Percentiles rank a stretch among this genome's conserved stretches.
Conservation (phyloP, 352 stramenopile species). For the Pythium utonaiense region DNA sequence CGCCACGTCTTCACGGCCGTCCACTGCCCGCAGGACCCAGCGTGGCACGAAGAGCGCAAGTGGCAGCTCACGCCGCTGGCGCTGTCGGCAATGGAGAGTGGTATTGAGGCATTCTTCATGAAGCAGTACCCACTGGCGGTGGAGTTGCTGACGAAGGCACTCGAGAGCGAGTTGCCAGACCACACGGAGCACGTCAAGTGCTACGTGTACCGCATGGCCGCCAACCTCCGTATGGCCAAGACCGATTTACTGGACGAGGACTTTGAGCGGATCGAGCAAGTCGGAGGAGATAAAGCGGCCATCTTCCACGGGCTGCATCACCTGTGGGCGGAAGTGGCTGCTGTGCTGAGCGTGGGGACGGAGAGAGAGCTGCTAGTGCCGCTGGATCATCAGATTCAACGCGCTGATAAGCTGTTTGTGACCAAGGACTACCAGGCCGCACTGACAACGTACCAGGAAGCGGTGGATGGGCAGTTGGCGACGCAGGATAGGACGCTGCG, state of each 20-base stretch:
- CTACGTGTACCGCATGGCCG: conserved; percentile 71
- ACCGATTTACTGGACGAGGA: conserved; percentile 49
- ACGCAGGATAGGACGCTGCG: conserved; percentile 11
- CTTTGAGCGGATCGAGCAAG: conserved; percentile 47
- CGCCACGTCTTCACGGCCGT: conserved; percentile 49
- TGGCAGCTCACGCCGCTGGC: conserved; percentile 44
- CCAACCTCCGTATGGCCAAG: conserved; percentile 54
- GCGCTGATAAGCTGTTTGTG: conserved; percentile 58
- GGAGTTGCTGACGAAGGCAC: conserved; percentile 38
- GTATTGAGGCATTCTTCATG: conserved; percentile 68
- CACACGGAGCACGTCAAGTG: conserved; percentile 72
- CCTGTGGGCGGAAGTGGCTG: conserved; percentile 61
- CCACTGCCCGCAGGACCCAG: conserved; percentile 19
- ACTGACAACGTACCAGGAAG: conserved; percentile 50
- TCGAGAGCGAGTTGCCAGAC: conserved; percentile 39
- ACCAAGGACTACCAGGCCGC: conserved; percentile 52
- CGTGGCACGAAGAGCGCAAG: conserved; percentile 33
- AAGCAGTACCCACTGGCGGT: conserved; percentile 60
- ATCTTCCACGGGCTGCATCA: conserved; percentile 74
- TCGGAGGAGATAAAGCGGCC: conserved; percentile 66
- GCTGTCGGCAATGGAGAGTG: conserved; percentile 47
- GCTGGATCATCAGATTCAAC: conserved; percentile 52
- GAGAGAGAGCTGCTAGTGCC: conserved; percentile 40
- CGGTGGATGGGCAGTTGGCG: conserved; percentile 20
- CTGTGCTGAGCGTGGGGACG: conserved; percentile 26